phyloP scores from a whole-genome alignment of 192 early-diverging fungal genomes.

The Diversispora eburnea region DNA sequence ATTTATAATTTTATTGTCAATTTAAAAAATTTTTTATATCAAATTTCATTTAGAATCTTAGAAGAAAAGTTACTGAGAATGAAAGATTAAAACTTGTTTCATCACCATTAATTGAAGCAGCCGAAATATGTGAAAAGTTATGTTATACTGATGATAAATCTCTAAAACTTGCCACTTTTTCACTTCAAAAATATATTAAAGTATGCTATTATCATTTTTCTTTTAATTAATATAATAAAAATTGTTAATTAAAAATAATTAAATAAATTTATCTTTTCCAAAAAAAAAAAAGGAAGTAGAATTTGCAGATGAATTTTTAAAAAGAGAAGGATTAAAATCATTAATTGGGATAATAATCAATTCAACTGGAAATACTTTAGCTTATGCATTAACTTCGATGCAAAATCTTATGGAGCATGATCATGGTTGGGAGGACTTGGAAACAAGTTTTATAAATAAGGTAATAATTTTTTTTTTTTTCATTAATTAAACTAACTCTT shows the following conservation, averaged over 20 bases:
- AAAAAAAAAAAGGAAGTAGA: constrained; percentile 50
- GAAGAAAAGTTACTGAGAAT: constrained; percentile 24
- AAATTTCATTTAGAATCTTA: constrained; percentile 20
- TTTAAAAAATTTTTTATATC: background rate
- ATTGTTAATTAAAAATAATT: background rate
- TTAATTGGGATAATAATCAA: constrained; percentile 59
- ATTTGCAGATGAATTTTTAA: constrained; percentile 62
- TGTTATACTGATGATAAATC: constrained; percentile 47
- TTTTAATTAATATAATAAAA: background rate
- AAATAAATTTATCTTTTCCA: background rate
- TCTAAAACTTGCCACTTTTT: constrained; percentile 58
- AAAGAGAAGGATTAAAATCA: constrained; percentile 49
- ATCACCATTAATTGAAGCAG: constrained; percentile 28
- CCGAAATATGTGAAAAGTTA: constrained; percentile 27
- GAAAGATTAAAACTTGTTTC: constrained; percentile 26
- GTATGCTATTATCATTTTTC: constrained; percentile 32
- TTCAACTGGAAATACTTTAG: constrained; percentile 59
- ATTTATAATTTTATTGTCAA: background rate
- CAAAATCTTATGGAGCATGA: constrained; percentile 66
- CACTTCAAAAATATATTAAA: constrained; percentile 61
- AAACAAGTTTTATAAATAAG: constrained; percentile 46
- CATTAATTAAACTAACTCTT: too few relatives aligned
- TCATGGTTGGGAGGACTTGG: constrained; percentile 56
- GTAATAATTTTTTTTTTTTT: constrained; percentile 27
- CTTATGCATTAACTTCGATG: constrained; percentile 65